phyloP scores from a whole-genome alignment of 768 basidiomycete species.

The Tylopilus subfusipes region DNA sequence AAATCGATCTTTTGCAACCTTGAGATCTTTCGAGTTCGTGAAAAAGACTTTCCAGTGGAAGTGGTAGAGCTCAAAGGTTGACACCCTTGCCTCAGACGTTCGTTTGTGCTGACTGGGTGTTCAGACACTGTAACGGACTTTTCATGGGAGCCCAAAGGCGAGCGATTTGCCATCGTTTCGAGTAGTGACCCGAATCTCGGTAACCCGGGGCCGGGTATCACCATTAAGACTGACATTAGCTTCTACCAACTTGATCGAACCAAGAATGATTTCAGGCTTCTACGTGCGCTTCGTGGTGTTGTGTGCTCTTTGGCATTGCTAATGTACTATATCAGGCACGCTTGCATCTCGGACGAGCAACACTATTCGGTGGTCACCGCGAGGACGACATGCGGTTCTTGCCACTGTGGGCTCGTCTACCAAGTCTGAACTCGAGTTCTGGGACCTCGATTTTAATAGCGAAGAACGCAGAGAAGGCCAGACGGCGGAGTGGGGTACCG shows the following conservation, averaged over 20 bases:
- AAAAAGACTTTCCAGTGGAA: conserved; percentile 97
- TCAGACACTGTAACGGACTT: conserved; percentile 92
- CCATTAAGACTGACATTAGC: conserved; percentile 93
- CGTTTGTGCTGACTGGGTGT: conserved; percentile 10
- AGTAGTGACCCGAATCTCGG: conserved; percentile 92
- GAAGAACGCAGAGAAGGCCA: conserved; percentile 49
- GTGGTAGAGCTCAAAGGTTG: conserved; percentile 95
- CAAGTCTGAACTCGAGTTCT: conserved; percentile 98
- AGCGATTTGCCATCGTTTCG: conserved; percentile 93
- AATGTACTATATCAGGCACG: conserved; percentile 47
- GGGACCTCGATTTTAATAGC: conserved; percentile 91
- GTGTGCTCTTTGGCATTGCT: conserved; percentile 2
- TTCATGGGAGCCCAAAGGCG: conserved; percentile 98
- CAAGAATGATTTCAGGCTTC: conserved; percentile 92
- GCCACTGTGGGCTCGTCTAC: conserved; percentile 93
- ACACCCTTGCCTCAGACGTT: background rate
- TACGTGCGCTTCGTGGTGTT: conserved; percentile 51
- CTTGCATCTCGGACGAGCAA: conserved; percentile 84
- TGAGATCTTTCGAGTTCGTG: conserved; percentile 95
- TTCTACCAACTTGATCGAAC: conserved; percentile 92
- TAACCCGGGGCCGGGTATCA: conserved; percentile 83
- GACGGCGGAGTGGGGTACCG: conserved; percentile 72
- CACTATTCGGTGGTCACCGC: conserved; percentile 94
- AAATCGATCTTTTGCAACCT: conserved; percentile 98
- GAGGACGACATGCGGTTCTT: conserved; percentile 92